A percentile compares a stretch with the other conserved stretches of the same genome.
Evolutionary conservation across 352 stramenopile genomes (phyloP).

Genomic region (Phytophthora cajani): DNA sequence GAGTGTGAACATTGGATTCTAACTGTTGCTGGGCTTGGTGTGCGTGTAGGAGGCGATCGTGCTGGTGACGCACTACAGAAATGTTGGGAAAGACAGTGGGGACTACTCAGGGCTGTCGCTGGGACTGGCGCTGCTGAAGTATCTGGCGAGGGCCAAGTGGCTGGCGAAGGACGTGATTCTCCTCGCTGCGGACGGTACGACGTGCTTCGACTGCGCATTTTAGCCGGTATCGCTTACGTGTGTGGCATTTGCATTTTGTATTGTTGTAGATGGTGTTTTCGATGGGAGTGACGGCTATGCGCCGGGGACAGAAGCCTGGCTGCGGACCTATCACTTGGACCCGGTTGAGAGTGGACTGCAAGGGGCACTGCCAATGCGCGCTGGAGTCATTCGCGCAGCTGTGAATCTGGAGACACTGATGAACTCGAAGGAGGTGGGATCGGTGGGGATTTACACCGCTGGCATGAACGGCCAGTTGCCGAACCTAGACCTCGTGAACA

Average conservation of each 20-base stretch:
- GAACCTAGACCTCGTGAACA: conserved; percentile 90
- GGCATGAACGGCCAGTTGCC: conserved; percentile 87
- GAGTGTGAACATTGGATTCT: not conserved
- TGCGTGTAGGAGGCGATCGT: conserved; percentile 60
- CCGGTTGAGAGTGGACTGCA: conserved; percentile 35
- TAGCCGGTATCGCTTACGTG: not conserved
- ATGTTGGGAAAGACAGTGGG: conserved; percentile 46
- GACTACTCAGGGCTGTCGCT: conserved; percentile 64
- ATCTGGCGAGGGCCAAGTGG: conserved; percentile 71
- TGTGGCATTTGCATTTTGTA: not conserved
- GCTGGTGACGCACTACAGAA: conserved; percentile 78
- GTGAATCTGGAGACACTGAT: conserved; percentile 73
- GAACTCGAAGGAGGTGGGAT: conserved; percentile 30
- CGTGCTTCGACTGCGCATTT: not conserved
- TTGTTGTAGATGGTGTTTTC: conserved; percentile 54
- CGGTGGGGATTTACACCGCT: conserved; percentile 66
- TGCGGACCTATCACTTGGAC: conserved; percentile 75
- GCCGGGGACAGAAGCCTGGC: conserved; percentile 72
- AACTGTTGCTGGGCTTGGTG: not conserved
- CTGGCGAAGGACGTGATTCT: conserved; percentile 87
- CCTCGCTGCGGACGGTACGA: conserved; percentile 72
- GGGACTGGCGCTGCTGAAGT: conserved; percentile 64
- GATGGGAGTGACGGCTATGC: conserved; percentile 71
- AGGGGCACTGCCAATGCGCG: conserved; percentile 60
- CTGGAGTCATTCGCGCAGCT: conserved; percentile 79